Evolutionary conservation across 2,329 filamentous ascomycete species (phyloP).

Genomic region (Endothia cerciana): DNA sequence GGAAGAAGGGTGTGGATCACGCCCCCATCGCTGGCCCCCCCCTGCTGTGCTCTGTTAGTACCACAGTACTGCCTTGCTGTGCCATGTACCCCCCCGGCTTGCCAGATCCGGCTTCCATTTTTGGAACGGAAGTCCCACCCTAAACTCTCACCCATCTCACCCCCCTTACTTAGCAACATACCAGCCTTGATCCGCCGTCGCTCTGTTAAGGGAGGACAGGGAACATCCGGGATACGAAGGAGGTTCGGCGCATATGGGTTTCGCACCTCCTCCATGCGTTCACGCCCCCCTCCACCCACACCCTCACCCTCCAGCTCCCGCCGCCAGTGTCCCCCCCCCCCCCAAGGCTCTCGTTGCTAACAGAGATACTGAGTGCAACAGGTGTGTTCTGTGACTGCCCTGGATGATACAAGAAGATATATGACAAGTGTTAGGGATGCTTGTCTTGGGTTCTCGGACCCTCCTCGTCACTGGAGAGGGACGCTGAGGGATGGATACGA

Average conservation of each 20-base stretch:
- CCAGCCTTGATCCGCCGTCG: neutral
- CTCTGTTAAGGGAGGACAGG: neutral
- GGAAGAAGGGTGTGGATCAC: neutral
- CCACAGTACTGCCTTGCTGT: too few species aligned
- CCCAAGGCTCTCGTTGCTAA: neutral
- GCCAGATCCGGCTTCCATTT: constrained; percentile 19
- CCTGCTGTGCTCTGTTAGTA: neutral
- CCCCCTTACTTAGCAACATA: neutral
- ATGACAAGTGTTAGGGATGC: too few species aligned
- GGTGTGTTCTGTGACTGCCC: too few species aligned
- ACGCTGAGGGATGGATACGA: neutral
- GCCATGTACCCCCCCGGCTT: constrained; percentile 4
- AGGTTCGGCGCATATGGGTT: neutral
- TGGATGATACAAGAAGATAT: too few species aligned
- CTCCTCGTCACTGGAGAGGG: neutral
- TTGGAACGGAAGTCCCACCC: constrained; percentile 13
- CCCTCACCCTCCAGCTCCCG: too few species aligned
- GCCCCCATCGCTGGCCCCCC: neutral
- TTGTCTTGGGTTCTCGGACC: too few species aligned
- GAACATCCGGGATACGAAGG: constrained; percentile 2
- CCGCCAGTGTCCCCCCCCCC: too few species aligned
- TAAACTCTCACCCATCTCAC: too few species aligned
- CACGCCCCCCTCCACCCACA: constrained; percentile 7
- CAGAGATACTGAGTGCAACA: neutral
- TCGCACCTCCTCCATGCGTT: constrained; percentile 3